phyloP scores from a whole-genome alignment of 805 yeast genomes.

The Wickerhamiella sorbophila region DNA sequence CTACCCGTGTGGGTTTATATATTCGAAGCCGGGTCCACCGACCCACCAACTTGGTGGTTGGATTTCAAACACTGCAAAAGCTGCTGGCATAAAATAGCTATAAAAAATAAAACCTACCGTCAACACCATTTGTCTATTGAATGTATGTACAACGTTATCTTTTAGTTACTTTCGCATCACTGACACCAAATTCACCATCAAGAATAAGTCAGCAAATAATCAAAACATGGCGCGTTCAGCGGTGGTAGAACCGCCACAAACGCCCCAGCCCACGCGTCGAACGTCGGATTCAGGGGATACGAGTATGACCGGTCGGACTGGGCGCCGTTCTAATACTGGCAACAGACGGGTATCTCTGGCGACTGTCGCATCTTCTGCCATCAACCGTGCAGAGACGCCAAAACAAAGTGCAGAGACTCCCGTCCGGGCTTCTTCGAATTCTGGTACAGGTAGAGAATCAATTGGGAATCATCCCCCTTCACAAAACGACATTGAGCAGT shows the following conservation, averaged over 20 bases:
- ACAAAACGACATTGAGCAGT: conserved; percentile 43
- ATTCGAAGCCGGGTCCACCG: too few species aligned
- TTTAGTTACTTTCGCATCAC: neutral
- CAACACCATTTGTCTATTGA: too few species aligned
- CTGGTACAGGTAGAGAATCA: neutral
- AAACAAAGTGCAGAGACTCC: neutral
- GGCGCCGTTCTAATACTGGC: neutral
- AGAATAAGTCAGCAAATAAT: neutral
- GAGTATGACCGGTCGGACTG: neutral
- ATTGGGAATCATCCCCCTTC: neutral
- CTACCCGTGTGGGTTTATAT: too few species aligned
- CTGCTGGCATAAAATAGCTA: too few species aligned
- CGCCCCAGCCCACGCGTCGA: neutral
- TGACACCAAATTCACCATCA: neutral
- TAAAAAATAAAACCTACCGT: too few species aligned
- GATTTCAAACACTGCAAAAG: too few species aligned
- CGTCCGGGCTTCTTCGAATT: neutral
- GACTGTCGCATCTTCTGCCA: neutral
- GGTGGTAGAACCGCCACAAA: neutral
- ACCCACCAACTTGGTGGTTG: too few species aligned
- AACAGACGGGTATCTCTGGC: neutral
- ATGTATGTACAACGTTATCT: too few species aligned
- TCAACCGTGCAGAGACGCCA: too few species aligned
- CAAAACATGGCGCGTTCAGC: neutral
- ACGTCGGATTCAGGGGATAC: neutral